Conservation (phyloP, 2,329 filamentous ascomycete genomes). For the Pseudogymnoascus sp. region DNA sequence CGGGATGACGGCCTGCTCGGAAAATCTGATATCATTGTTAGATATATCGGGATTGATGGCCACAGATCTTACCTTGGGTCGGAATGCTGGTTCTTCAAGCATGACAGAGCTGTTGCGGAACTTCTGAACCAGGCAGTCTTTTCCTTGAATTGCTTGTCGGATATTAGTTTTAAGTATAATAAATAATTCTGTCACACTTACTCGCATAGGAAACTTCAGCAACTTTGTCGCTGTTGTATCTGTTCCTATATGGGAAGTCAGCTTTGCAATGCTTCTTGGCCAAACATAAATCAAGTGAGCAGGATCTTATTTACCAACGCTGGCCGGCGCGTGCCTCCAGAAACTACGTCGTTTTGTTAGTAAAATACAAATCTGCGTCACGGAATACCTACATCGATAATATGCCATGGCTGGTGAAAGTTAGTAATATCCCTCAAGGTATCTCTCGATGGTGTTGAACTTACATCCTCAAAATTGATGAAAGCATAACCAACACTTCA, state of each 20-base stretch:
- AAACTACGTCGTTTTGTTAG: slow-evolving; percentile 47
- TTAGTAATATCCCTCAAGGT: slow-evolving; percentile 30
- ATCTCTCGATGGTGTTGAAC: slow-evolving; percentile 23
- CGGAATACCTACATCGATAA: slow-evolving; percentile 55
- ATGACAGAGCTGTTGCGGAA: slow-evolving; percentile 97
- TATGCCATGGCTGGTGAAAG: slow-evolving; percentile 54
- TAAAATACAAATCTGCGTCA: slow-evolving; percentile 12
- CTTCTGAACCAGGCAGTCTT: slow-evolving; percentile 83
- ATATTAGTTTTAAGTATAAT: slow-evolving; percentile 23
- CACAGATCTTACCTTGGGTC: slow-evolving; percentile 59
- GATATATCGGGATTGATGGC: slow-evolving; percentile 34
- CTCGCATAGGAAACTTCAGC: slow-evolving; percentile 94
- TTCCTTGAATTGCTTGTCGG: slow-evolving; percentile 72
- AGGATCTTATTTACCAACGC: slow-evolving; percentile 46
- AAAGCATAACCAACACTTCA: slow-evolving; percentile 89
- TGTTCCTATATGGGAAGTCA: slow-evolving; percentile 49
- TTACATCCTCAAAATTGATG: slow-evolving; percentile 82
- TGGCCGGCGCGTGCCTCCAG: slow-evolving; percentile 62
- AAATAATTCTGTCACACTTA: slow-evolving; percentile 36
- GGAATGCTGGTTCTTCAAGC: slow-evolving; percentile 72
- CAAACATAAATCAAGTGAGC: not conserved
- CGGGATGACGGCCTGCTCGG: slow-evolving; percentile 39
- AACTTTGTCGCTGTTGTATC: slow-evolving; percentile 74
- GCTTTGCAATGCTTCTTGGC: not conserved
- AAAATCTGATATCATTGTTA: slow-evolving; percentile 44